Evolutionary conservation across 176 grass and related monocot genomes (phyloP).

Genomic region (Dendrocalamus sinicus): DNA sequence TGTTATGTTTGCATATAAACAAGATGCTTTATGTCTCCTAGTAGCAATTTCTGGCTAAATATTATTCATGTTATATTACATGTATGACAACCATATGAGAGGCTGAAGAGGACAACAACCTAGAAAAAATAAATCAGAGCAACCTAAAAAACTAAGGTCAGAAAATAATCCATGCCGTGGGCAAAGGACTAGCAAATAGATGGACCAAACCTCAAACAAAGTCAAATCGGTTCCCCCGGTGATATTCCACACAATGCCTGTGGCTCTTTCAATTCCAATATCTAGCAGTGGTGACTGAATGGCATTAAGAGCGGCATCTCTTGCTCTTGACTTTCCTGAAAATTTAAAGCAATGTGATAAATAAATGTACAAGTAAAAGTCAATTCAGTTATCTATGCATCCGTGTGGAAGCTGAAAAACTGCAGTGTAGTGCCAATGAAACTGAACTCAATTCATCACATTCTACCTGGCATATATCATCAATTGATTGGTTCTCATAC

Average conservation of each 20-base stretch:
- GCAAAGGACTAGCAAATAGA: conserved; percentile 38
- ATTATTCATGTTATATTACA: conserved; percentile 3
- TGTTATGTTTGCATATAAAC: conserved; percentile 17
- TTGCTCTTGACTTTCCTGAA: conserved; percentile 85
- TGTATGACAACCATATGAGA: neutral
- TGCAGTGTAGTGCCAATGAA: neutral
- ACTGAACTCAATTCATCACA: neutral
- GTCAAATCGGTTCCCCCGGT: conserved; percentile 83
- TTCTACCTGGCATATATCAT: conserved; percentile 1
- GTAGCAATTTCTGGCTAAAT: conserved; percentile 14
- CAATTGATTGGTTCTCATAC: neutral
- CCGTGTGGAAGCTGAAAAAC: conserved; percentile 4
- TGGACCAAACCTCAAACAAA: conserved; percentile 75
- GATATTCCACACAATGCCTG: conserved; percentile 96
- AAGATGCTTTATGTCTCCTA: neutral
- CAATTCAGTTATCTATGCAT: conserved; percentile 8
- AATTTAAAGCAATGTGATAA: conserved; percentile 27
- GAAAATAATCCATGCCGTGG: conserved; percentile 20
- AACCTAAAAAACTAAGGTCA: neutral
- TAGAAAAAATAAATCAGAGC: neutral
- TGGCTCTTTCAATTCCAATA: conserved; percentile 95
- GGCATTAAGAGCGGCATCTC: conserved; percentile 92
- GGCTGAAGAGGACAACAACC: neutral
- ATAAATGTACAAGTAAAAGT: conserved; percentile 7
- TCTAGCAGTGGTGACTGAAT: conserved; percentile 89